Base-by-base conservation (phyloP, 345 rosid species). In the Raphanus sativus region DNA sequence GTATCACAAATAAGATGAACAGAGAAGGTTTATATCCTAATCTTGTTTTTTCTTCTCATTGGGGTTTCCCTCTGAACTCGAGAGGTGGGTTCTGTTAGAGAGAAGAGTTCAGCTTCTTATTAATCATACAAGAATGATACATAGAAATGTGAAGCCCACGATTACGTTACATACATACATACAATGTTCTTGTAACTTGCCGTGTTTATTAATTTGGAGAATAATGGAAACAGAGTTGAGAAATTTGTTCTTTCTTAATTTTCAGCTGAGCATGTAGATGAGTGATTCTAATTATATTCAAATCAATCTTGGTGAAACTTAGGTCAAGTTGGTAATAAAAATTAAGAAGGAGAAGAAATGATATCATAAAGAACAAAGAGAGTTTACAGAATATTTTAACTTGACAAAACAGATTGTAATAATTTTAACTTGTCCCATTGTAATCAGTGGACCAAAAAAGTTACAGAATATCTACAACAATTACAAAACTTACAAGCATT, bases 51-150 rank as follows among this genome's bases (percentile, higher is more conserved):
- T 85, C 90, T 58, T 81, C 90, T 77, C 89, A 86, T 3, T 87
- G 85, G 92, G 98, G 94, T 17, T 86, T 90, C 50, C 96, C 96
- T 0, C 45, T 90, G 9, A 89, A 86, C 64, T 59, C 88, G n/a
- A 62, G 74, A 73, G 69, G 78, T 68, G 65, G 78, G 50, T 73
- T 73, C 30, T 58, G 65, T 74, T 68, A 78, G 73, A 58, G 40
- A 25, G 17, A 72, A 65, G 32, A 56, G 0, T 26, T 21, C 17
- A 24, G 3, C 11, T 26, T 34, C 32, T 52, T 26, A 5, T 16
- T 26, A 62, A 59, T 68, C 17, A 36, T 5, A 16, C 15, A 32
- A 4, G 26, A 15, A 17, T 25, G 70, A 54, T 11, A 55, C 59
- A 59, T 3, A 72, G 4, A 34, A 16, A 34, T 67, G 69, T 61